phyloP scores from a whole-genome alignment of 257 asterid species.

The Solanum dulcamara region DNA sequence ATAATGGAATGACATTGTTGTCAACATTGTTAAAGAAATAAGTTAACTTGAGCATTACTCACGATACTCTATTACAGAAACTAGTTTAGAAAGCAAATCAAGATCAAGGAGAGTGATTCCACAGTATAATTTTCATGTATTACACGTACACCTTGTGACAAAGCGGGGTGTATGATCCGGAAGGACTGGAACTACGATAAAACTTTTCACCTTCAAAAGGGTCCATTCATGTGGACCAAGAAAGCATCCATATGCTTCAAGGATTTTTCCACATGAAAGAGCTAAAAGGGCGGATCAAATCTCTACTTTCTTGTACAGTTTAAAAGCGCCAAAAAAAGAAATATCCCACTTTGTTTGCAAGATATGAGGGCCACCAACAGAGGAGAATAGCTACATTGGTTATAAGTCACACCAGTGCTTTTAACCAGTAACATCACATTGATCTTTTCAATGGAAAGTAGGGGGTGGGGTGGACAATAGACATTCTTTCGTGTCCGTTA shows the following conservation, averaged over 20 bases:
- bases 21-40: neutral
- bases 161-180: neutral
- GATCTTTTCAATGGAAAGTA: neutral
- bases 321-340: neutral
- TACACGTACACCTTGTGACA: neutral
- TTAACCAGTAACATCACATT: neutral
- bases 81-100: neutral
- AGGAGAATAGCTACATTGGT: neutral
- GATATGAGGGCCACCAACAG: neutral
- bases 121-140: neutral
- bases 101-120: neutral
- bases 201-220: neutral
- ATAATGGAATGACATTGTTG: neutral
- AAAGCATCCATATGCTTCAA: neutral
- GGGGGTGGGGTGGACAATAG: neutral
- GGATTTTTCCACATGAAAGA: neutral
- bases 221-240: neutral
- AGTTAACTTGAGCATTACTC: neutral
- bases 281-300: neutral
- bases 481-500: neutral
- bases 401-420: neutral
- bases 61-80: neutral
- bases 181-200: neutral
- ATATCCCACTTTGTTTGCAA: neutral
- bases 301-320: neutral